Conservation (phyloP, 1,139 yeast species). For the Citeromyces hawaiiensis region DNA sequence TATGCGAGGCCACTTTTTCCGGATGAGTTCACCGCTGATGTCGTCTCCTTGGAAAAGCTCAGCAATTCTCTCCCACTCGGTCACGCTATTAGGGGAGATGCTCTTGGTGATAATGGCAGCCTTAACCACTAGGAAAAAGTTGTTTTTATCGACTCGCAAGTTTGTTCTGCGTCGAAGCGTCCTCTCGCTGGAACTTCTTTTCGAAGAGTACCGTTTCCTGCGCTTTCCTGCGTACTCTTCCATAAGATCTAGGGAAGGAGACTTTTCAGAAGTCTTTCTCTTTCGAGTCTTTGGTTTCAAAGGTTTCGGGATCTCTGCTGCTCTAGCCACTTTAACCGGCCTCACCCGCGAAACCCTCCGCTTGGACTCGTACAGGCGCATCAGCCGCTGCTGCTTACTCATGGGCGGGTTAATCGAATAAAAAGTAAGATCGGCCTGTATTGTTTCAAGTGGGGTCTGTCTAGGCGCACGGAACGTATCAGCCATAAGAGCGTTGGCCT, state of each 20-base stretch:
- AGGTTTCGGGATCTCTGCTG: neutral
- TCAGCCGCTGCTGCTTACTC: neutral
- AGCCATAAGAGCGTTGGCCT: neutral
- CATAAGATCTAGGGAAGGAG: neutral
- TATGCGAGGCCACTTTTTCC: conserved; percentile 49
- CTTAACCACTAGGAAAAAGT: conserved; percentile 15
- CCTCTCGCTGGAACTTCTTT: neutral
- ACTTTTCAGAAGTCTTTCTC: neutral
- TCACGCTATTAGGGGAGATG: conserved; percentile 28
- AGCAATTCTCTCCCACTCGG: conserved; percentile 49
- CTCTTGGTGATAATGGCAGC: conserved; percentile 55
- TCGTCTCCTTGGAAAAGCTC: conserved; percentile 24
- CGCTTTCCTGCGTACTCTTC: neutral
- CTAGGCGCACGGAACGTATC: neutral
- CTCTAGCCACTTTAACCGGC: neutral
- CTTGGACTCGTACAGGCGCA: neutral
- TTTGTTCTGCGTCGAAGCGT: neutral
- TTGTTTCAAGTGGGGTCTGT: neutral
- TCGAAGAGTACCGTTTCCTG: neutral
- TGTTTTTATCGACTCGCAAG: conserved; percentile 5
- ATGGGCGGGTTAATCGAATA: neutral
- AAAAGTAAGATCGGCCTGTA: conserved; percentile 1
- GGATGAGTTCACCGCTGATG: conserved; percentile 23
- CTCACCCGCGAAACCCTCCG: neutral
- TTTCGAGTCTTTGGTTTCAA: neutral